phyloP scores from a whole-genome alignment of 352 stramenopile genomes.

The Pythium coloratum region DNA sequence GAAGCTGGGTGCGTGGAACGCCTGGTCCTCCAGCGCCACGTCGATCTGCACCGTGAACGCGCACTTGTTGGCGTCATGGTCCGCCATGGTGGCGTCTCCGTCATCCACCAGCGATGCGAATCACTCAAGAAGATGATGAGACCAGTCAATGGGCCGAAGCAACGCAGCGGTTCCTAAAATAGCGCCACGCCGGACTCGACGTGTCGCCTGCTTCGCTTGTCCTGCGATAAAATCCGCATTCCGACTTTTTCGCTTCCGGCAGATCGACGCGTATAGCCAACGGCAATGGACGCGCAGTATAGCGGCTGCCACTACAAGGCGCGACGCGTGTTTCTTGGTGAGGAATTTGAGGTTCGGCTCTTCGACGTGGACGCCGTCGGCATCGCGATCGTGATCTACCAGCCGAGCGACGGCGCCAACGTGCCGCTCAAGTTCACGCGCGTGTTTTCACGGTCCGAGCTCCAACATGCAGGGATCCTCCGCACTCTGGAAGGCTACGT shows the following conservation, averaged over 20 bases:
- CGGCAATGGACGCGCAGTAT: conserved; percentile 44
- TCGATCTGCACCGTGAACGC: conserved; percentile 68
- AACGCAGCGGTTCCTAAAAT: background rate
- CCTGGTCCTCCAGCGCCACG: conserved; percentile 36
- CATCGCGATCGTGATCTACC: conserved; percentile 56
- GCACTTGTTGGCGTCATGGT: conserved; percentile 40
- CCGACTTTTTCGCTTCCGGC: background rate
- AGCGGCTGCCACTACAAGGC: conserved; percentile 65
- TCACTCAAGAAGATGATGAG: background rate
- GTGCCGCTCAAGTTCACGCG: conserved; percentile 60
- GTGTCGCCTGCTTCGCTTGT: background rate
- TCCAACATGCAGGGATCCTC: conserved; percentile 44
- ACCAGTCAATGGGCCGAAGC: background rate
- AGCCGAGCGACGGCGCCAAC: conserved; percentile 25
- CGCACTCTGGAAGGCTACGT: conserved; percentile 69
- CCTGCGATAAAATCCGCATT: background rate
- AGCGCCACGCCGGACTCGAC: background rate
- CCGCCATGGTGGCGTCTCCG: conserved; percentile 4
- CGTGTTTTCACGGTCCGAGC: conserved; percentile 54
- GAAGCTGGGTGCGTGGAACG: conserved; percentile 54
- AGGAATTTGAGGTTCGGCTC: conserved; percentile 66
- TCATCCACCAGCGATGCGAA: conserved; percentile 2
- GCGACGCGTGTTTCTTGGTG: conserved; percentile 56
- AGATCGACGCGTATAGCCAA: background rate
- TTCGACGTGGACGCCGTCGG: conserved; percentile 74